Conservation (phyloP, 345 rosid genomes). For the Gossypium rotundifolium region DNA sequence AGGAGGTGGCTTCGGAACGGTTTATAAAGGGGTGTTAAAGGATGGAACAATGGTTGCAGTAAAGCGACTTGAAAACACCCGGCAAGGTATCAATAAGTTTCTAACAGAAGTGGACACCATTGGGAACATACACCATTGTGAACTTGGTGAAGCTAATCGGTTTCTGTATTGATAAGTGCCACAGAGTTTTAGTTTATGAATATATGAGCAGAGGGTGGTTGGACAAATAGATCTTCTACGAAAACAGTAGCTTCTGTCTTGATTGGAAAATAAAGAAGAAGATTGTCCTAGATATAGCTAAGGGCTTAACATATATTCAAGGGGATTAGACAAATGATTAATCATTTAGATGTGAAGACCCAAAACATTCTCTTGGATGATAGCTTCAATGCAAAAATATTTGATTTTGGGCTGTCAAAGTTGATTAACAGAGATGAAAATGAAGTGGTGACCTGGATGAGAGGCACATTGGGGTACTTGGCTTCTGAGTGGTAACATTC, state of each 20-base stretch:
- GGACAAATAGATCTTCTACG: constrained; percentile 3
- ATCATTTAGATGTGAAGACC: constrained; percentile 2
- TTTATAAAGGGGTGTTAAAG: neutral
- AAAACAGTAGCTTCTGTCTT: neutral
- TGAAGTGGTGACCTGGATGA: neutral
- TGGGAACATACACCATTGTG: neutral
- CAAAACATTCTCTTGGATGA: constrained; percentile 7
- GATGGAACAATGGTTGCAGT: neutral
- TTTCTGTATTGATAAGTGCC: neutral
- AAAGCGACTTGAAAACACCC: neutral
- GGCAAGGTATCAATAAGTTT: neutral
- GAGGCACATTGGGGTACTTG: neutral
- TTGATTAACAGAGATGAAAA: neutral
- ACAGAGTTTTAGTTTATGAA: neutral
- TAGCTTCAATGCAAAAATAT: neutral
- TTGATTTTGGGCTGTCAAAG: constrained; percentile 10
- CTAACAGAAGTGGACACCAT: constrained; percentile 5
- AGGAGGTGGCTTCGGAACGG: neutral
- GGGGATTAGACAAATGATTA: constrained; percentile 2
- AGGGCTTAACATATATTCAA: constrained; percentile 6
- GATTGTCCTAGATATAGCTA: neutral
- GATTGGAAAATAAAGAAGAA: constrained; percentile 1
- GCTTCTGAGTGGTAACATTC: constrained; percentile 5
- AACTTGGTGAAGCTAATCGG: constrained; percentile 7
- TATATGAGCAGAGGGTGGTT: constrained; percentile 8